A percentile compares a stretch with the other conserved stretches of the same genome.
Conservation (phyloP, 441 rosid species). For the Mallotus japonicus region DNA sequence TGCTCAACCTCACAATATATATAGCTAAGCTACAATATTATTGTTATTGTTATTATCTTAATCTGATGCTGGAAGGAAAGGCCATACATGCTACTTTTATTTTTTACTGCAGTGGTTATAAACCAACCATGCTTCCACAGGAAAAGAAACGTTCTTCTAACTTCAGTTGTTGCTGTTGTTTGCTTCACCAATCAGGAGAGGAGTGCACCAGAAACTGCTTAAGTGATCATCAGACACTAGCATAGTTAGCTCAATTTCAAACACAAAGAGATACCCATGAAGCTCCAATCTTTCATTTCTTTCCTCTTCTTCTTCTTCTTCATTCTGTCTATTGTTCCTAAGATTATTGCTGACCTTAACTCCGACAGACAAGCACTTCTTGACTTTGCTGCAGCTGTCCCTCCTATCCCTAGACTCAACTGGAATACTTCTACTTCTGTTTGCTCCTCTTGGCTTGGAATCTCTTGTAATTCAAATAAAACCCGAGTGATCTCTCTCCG, state of each 20-base stretch:
- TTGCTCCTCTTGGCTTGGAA: conserved; percentile 76
- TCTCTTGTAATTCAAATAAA: conserved; percentile 47
- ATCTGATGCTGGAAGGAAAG: not conserved
- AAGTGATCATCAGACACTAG: conserved; percentile 5
- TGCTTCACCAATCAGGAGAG: conserved; percentile 14
- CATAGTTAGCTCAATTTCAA: conserved; percentile 5
- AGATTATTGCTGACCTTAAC: conserved; percentile 50
- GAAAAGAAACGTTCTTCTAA: too few relatives aligned
- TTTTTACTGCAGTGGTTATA: not conserved
- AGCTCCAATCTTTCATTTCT: conserved; percentile 30
- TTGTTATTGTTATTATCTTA: too few relatives aligned
- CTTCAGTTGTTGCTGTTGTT: not conserved
- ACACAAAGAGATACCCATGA: conserved; percentile 23
- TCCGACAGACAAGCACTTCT: conserved; percentile 74
- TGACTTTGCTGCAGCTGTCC: conserved; percentile 46
- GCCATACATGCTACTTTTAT: not conserved
- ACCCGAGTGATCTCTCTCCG: conserved; percentile 56
- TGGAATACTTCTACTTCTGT: conserved; percentile 64
- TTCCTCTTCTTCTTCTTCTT: conserved; percentile 29
- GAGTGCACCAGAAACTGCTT: not conserved
- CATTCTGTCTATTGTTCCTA: conserved; percentile 21
- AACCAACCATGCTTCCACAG: not conserved
- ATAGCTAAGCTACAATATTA: too few relatives aligned
- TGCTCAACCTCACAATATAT: too few relatives aligned
- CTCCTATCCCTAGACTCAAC: conserved; percentile 54